phyloP scores from a whole-genome alignment of 2,329 filamentous ascomycete genomes.

The Esteya vermicola region DNA sequence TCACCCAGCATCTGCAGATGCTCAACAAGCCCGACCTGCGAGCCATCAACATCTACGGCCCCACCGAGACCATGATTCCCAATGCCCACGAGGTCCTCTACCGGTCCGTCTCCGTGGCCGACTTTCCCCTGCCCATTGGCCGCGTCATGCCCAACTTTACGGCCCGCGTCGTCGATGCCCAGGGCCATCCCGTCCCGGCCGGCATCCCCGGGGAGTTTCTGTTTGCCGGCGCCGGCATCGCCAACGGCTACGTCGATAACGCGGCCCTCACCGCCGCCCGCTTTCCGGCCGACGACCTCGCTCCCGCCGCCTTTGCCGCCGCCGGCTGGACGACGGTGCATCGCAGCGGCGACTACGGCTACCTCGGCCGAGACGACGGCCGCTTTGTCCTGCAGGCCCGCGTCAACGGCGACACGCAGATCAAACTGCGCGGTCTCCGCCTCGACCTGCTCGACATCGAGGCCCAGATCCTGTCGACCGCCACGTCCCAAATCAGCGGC shows the following conservation, averaged over 20 bases:
- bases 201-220: conserved; percentile 39
- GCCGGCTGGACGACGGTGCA: conserved; percentile 39
- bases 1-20: not conserved
- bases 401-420: conserved; percentile 38
- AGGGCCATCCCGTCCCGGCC: conserved; percentile 26
- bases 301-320: conserved; percentile 14
- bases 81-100: conserved; percentile 28
- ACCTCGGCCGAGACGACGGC: conserved; percentile 37
- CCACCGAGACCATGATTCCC: conserved; percentile 42
- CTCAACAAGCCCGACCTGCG: conserved; percentile 13
- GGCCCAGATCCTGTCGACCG: not conserved
- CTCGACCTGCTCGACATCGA: conserved; percentile 34
- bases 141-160: not conserved
- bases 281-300: conserved; percentile 18
- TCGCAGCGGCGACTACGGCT: conserved; percentile 44
- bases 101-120: conserved; percentile 22
- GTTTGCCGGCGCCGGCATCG: conserved; percentile 39
- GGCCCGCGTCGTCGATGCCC: conserved; percentile 36
- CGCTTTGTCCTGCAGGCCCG: conserved; percentile 38
- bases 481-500: not conserved
- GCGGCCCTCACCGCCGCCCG: conserved; percentile 27
- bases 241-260: conserved; percentile 37
- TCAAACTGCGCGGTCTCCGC: conserved; percentile 48
- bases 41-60: conserved; percentile 44
- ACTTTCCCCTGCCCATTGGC: conserved; percentile 11